Conservation (phyloP, 139 green algal genomes). For the Closterium sp. region DNA sequence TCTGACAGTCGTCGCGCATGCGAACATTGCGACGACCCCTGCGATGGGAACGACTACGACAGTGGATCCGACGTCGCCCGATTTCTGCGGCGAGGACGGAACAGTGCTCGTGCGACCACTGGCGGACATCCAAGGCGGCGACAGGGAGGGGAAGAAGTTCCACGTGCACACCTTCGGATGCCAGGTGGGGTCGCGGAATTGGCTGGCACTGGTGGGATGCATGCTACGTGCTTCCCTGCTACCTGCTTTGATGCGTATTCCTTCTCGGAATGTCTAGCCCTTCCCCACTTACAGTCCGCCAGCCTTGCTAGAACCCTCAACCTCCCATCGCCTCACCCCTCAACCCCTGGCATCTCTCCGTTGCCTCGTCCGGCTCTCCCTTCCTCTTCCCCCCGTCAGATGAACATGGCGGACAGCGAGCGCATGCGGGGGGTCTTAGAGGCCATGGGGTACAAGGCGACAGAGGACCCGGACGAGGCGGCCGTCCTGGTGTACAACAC, state of each 20-base stretch:
- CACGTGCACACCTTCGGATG: conserved; percentile 94
- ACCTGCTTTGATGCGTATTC: too few species aligned
- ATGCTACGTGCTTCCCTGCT: too few species aligned
- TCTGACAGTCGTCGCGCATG: not conserved
- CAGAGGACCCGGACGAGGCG: conserved; percentile 69
- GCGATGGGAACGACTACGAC: not conserved
- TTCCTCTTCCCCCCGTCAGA: too few species aligned
- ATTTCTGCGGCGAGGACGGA: conserved; percentile 48
- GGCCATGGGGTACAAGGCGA: conserved; percentile 75
- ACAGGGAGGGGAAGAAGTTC: conserved; percentile 71
- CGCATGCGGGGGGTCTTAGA: conserved; percentile 93
- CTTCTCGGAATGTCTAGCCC: too few species aligned
- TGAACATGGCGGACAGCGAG: conserved; percentile 95
- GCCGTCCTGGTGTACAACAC: conserved; percentile 98
- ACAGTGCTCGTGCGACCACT: conserved; percentile 21
- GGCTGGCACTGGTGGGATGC: too few species aligned
- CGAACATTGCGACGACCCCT: not conserved
- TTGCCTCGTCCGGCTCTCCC: too few species aligned
- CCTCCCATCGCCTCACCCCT: not conserved
- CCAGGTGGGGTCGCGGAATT: conserved; percentile 60
- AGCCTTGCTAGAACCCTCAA: too few species aligned
- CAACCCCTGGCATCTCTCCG: not conserved
- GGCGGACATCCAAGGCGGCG: not conserved
- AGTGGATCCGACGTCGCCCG: conserved; percentile 6
- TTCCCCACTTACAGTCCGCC: too few species aligned